Conservation (phyloP, 495 filamentous ascomycete species). For the Cairneyella variabilis region DNA sequence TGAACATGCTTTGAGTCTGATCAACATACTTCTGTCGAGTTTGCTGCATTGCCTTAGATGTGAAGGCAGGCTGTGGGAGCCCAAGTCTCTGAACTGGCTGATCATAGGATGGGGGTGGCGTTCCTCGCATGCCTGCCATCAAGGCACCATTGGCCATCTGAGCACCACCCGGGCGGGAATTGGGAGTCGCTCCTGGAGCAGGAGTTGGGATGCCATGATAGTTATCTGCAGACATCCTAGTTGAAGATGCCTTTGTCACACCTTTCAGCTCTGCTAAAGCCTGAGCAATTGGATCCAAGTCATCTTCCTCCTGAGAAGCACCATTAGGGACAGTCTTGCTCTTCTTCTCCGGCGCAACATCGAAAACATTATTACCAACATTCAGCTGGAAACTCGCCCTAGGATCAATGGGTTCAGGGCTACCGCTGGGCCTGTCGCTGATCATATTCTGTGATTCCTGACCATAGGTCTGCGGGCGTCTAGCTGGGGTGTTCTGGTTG, state of each 20-base stretch:
- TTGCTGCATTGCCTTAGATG: slow-evolving; percentile 88
- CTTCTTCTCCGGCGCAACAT: slow-evolving; percentile 74
- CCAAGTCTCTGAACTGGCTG: slow-evolving; percentile 75
- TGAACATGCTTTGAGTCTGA: slow-evolving; percentile 78
- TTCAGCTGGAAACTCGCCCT: slow-evolving; percentile 93
- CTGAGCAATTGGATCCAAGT: slow-evolving; percentile 83
- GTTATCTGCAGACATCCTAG: slow-evolving; percentile 85
- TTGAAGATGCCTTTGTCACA: slow-evolving; percentile 66
- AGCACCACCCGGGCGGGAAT: slow-evolving; percentile 37
- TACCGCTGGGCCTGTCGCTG: slow-evolving; percentile 37
- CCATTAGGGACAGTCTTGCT: slow-evolving; percentile 35
- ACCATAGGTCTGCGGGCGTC: slow-evolving; percentile 16
- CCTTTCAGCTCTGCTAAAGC: slow-evolving; percentile 92
- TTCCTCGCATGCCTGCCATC: slow-evolving; percentile 55
- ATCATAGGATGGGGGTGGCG: slow-evolving; percentile 83
- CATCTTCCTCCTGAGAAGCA: slow-evolving; percentile 44
- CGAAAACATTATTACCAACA: slow-evolving; percentile 93
- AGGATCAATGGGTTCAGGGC: slow-evolving; percentile 89
- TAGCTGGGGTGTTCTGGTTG: slow-evolving; percentile 15
- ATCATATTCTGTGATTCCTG: slow-evolving; percentile 31
- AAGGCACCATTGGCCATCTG: slow-evolving; percentile 46
- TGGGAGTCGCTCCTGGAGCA: slow-evolving; percentile 48
- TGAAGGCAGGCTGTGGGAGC: slow-evolving; percentile 87
- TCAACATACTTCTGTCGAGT: slow-evolving; percentile 82
- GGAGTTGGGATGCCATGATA: slow-evolving; percentile 90